Conservation (phyloP, 129 eudicot species). For the Arctium minus region DNA sequence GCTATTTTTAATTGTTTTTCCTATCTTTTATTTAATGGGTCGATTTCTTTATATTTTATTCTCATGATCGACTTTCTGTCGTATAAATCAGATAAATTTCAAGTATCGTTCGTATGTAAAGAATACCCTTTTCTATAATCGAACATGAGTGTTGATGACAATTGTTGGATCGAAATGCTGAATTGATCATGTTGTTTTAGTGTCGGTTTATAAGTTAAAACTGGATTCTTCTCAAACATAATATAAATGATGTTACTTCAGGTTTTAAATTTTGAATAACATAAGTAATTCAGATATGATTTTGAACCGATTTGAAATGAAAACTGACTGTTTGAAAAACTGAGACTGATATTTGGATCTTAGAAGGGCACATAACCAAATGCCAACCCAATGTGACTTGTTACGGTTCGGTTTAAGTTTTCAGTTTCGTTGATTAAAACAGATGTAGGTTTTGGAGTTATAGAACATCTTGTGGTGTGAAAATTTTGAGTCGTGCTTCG, state of each 20-base stretch:
- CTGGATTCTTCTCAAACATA: no score
- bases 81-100: background rate
- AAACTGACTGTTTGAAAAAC: background rate
- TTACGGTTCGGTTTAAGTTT: background rate
- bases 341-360: background rate
- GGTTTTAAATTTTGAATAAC: no score
- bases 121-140: no score
- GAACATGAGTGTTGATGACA: no score
- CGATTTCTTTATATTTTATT: background rate
- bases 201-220: no score
- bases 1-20: conserved; percentile 22
- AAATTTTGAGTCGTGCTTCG: background rate
- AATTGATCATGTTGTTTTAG: no score
- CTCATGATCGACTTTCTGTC: no score
- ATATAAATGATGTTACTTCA: no score
- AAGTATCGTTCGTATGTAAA: no score
- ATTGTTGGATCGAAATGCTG: no score
- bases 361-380: background rate
- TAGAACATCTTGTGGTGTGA: background rate
- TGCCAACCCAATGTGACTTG: background rate
- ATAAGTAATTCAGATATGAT: no score
- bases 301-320: no score
- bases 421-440: background rate
- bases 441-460: background rate
- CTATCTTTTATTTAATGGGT: background rate